A percentile compares a stretch with the other conserved stretches of the same genome.
phyloP scores from a whole-genome alignment of 352 stramenopile species.

The Phytophthora pinifolia region DNA sequence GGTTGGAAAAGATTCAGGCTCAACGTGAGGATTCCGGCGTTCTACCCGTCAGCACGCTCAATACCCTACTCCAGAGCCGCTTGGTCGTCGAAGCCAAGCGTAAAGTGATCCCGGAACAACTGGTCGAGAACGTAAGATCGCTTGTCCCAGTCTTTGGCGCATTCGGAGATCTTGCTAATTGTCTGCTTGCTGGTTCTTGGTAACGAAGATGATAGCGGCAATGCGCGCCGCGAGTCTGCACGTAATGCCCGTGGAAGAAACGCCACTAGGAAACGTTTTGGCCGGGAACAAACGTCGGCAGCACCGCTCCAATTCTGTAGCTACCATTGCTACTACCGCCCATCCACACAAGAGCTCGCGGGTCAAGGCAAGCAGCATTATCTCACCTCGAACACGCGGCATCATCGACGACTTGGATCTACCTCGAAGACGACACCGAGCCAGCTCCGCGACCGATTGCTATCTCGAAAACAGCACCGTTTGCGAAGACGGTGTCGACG shows the following conservation, averaged over 20 bases:
- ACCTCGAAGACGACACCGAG: constrained; percentile 1
- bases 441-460: constrained; percentile 2
- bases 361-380: constrained; percentile 25
- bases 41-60: constrained; percentile 37
- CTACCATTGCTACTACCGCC: background rate
- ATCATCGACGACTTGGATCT: constrained; percentile 8
- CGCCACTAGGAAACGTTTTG: background rate
- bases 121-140: constrained; percentile 45
- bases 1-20: constrained; percentile 44
- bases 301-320: constrained; percentile 15
- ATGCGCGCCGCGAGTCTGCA: constrained; percentile 41
- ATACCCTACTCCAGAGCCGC: constrained; percentile 52
- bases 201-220: constrained; percentile 41
- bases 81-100: constrained; percentile 71
- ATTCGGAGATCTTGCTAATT: background rate
- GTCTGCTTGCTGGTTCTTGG: background rate
- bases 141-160: background rate
- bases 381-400: constrained; percentile 27
- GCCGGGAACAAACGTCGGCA: constrained; percentile 3
- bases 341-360: constrained; percentile 4
- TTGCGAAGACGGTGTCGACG: background rate
- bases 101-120: constrained; percentile 40
- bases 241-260: constrained; percentile 9
- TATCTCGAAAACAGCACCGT: background rate
- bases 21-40: constrained; percentile 48